Evolutionary conservation across 768 basidiomycete species (phyloP).

Genomic region (Leucosporidium yakuticum): DNA sequence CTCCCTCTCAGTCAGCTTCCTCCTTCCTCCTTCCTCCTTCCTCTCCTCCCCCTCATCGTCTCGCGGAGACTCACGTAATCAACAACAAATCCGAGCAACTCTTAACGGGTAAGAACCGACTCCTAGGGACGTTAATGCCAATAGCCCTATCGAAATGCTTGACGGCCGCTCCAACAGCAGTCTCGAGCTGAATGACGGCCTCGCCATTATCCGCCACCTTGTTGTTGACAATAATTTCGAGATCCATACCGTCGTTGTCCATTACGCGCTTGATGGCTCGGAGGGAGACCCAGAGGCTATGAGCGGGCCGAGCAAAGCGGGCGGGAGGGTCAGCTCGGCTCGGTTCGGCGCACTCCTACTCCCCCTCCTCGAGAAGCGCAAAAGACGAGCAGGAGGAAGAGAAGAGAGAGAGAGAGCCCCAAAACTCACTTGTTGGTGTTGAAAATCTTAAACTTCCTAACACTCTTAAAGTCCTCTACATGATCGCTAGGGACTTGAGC

Average conservation of each 20-base stretch:
- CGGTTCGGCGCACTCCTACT: no score
- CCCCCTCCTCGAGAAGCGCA: conserved; percentile 24
- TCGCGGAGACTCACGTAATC: conserved; percentile 12
- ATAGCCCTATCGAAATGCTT: conserved; percentile 85
- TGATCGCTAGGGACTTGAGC: conserved; percentile 91
- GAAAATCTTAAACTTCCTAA: conserved; percentile 89
- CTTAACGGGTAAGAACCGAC: conserved; percentile 70
- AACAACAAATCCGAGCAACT: conserved; percentile 62
- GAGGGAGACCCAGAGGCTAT: conserved; percentile 45
- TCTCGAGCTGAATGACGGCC: conserved; percentile 82
- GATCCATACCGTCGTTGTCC: conserved; percentile 74
- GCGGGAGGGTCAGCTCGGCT: background rate
- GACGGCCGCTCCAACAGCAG: conserved; percentile 86
- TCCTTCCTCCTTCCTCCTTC: no score
- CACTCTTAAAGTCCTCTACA: conserved; percentile 83
- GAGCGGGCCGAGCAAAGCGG: conserved; percentile 46
- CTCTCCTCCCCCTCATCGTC: background rate
- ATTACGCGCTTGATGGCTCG: conserved; percentile 82
- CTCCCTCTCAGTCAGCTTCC: conserved; percentile 33
- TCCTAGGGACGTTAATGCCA: conserved; percentile 90
- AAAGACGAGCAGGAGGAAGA: no score
- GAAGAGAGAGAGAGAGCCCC: conserved; percentile 54
- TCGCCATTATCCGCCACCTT: conserved; percentile 81
- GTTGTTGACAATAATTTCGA: conserved; percentile 92
- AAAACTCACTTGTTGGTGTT: conserved; percentile 72